These are phyloP conservation scores for Soucietia sequanensis DNA, from an alignment of 805 yeast genomes.

Conservation along the genomic window DNA sequence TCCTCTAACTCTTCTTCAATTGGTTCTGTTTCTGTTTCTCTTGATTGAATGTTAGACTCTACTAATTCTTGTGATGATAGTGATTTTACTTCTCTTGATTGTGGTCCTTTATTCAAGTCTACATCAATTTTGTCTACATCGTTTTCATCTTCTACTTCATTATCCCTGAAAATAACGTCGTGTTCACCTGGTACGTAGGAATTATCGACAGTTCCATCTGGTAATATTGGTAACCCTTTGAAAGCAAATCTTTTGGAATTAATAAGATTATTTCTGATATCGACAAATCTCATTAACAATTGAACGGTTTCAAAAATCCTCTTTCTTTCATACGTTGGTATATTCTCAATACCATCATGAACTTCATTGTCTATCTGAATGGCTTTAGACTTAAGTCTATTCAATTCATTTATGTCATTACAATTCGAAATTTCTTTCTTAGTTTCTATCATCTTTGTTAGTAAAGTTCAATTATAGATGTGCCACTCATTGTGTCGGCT, in stretches of 20 bases:
- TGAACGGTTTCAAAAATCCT: conserved; percentile 16
- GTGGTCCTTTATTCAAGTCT: too few species aligned
- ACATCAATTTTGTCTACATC: too few species aligned
- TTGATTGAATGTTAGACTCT: too few species aligned
- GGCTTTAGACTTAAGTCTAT: conserved; percentile 4
- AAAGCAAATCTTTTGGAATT: conserved; percentile 21
- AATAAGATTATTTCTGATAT: conserved; percentile 14
- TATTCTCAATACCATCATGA: conserved; percentile 3
- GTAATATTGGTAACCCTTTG: conserved; percentile 26
- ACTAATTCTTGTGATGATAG: too few species aligned
- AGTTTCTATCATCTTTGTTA: conserved; percentile 7
- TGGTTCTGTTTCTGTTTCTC: too few species aligned
- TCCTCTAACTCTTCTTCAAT: too few species aligned
- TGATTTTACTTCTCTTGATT: too few species aligned
- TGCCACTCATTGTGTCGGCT: background rate
- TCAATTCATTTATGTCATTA: conserved; percentile 3
- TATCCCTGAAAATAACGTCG: too few species aligned
- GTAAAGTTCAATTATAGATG: background rate
- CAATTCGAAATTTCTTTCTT: conserved; percentile 9
- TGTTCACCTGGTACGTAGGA: background rate
- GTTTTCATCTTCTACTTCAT: too few species aligned
- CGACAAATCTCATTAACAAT: conserved; percentile 18
- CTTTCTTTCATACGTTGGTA: conserved; percentile 18
- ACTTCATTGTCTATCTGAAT: conserved; percentile 8
- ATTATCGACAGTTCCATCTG: background rate